Conservation (phyloP, 371 early-diverging fungal species). For the Circinella minor region DNA sequence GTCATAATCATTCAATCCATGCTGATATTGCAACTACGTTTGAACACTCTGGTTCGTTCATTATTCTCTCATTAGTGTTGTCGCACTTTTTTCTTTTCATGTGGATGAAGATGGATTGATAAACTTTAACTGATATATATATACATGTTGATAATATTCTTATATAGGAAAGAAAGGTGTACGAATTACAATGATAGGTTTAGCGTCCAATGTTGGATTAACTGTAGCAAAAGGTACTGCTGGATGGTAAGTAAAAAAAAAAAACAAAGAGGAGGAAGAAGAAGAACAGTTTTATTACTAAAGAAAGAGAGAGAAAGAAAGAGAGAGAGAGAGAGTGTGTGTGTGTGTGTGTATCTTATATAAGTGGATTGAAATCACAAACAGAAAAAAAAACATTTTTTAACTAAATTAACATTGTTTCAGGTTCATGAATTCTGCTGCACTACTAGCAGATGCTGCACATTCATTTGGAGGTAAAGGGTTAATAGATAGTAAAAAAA, state of each 20-base stretch:
- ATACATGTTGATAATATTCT: background rate
- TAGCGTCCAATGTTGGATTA: slow-evolving; percentile 67
- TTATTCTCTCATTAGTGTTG: too few relatives aligned
- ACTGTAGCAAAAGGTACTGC: slow-evolving; percentile 68
- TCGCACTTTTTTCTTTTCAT: too few relatives aligned
- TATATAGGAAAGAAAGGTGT: slow-evolving; percentile 56
- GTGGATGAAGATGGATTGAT: background rate
- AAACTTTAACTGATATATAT: background rate
- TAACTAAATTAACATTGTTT: background rate
- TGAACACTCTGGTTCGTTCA: slow-evolving; percentile 5
- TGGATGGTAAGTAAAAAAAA: slow-evolving; percentile 45
- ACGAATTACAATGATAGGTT: slow-evolving; percentile 68
- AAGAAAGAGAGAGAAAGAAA: too few relatives aligned
- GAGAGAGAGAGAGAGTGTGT: too few relatives aligned
- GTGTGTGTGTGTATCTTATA: too few relatives aligned
- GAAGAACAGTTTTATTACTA: too few relatives aligned
- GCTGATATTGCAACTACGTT: slow-evolving; percentile 9
- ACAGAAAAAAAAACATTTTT: background rate
- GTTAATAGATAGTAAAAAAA: background rate
- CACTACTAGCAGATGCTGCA: slow-evolving; percentile 71
- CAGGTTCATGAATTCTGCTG: slow-evolving; percentile 74
- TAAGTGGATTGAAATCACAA: background rate
- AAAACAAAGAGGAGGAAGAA: background rate
- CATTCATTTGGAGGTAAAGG: slow-evolving; percentile 68
- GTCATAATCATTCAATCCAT: slow-evolving; percentile 9